phyloP scores from a whole-genome alignment of 306 rosid species.

The Quercus alba region DNA sequence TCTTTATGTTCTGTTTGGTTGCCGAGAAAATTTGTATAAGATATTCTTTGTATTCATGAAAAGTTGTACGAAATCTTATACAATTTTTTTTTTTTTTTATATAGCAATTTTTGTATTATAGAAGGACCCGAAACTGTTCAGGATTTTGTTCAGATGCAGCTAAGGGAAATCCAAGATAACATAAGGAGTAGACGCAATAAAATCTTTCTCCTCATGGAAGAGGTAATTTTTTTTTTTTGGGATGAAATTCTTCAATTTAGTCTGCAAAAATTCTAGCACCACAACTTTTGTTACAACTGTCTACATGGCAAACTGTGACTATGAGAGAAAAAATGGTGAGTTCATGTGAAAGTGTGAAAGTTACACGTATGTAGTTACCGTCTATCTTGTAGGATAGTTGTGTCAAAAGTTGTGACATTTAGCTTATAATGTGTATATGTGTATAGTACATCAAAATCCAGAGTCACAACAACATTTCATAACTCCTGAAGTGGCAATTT shows the following conservation, averaged over 20 bases:
- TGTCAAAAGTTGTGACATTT: too few relatives aligned
- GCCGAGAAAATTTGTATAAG: not conserved
- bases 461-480: too few relatives aligned
- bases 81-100: not conserved
- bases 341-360: too few relatives aligned
- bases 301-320: too few relatives aligned
- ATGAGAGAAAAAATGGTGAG: fast-evolving
- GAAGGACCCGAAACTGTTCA: conserved; percentile 97
- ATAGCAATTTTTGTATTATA: conserved; percentile 83
- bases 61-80: not conserved
- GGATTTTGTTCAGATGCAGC: conserved; percentile 91
- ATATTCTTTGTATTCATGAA: not conserved
- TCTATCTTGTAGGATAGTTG: too few relatives aligned
- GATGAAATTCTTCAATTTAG: too few relatives aligned
- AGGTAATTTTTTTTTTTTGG: conserved; percentile 35
- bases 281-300: too few relatives aligned
- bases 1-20: not conserved
- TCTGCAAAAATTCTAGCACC: too few relatives aligned
- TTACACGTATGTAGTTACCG: too few relatives aligned
- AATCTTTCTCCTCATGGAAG: conserved; percentile 95
- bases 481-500: too few relatives aligned
- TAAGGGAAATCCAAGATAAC: conserved; percentile 83
- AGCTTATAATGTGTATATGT: too few relatives aligned
- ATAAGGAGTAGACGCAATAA: conserved; percentile 84
- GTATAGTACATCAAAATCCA: too few relatives aligned